Evolutionary conservation across 164 flowering plant genomes (phyloP).

Genomic region (Berberis vulgaris): DNA sequence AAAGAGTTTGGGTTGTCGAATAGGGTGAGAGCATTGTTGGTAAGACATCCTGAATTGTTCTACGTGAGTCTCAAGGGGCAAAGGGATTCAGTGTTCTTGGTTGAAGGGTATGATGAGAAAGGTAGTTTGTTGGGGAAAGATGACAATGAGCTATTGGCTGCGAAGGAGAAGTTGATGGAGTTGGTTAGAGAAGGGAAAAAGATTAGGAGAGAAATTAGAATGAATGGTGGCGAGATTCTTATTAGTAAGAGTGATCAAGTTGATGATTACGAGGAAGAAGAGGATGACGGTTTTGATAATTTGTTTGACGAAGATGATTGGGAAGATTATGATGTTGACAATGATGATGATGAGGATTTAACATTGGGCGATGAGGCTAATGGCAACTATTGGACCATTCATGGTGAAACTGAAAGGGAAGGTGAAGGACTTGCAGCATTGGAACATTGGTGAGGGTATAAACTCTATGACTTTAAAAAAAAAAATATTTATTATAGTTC

Average conservation of each 20-base stretch:
- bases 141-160: constrained; percentile 19
- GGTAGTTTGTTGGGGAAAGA: constrained; percentile 62
- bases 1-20: constrained; percentile 82
- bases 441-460: constrained; percentile 26
- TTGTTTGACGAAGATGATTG: constrained; percentile 48
- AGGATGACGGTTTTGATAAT: constrained; percentile 45
- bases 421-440: constrained; percentile 5
- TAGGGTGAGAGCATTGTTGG: constrained; percentile 68
- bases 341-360: constrained; percentile 16
- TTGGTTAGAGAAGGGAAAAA: constrained; percentile 65
- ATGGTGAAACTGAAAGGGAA: constrained; percentile 10
- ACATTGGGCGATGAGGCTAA: constrained; percentile 3
- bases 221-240: constrained; percentile 3
- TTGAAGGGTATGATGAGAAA: constrained; percentile 69
- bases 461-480: not conserved
- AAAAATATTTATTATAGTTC: not conserved
- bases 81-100: constrained; percentile 81
- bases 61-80: constrained; percentile 83
- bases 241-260: constrained; percentile 8
- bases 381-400: constrained; percentile 44
- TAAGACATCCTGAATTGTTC: constrained; percentile 93
- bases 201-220: constrained; percentile 56
- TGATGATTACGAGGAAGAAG: constrained; percentile 19
- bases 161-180: constrained; percentile 42
- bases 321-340: constrained; percentile 26